Percentiles rank a stretch among this genome's conserved stretches.
These are phyloP conservation scores for Diplosphaera chodatii DNA, from an alignment of 139 green algal species.

Conservation along the genomic window DNA sequence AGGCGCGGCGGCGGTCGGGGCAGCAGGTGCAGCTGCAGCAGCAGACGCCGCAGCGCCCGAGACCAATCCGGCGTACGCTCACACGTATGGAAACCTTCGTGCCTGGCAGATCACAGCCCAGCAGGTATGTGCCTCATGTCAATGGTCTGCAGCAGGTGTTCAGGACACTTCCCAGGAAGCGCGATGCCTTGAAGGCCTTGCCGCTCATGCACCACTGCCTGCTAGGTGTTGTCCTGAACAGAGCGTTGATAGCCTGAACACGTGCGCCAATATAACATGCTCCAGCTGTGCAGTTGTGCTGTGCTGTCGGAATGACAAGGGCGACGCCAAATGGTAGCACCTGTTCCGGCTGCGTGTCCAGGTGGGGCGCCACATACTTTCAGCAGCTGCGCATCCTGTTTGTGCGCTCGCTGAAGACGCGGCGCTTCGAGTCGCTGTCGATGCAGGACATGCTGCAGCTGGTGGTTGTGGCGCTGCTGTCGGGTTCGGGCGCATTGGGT, in stretches of 20 bases:
- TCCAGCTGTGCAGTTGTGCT: too few relatives aligned
- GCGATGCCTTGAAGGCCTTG: too few relatives aligned
- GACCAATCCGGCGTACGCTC: not conserved
- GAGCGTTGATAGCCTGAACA: too few relatives aligned
- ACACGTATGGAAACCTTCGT: not conserved
- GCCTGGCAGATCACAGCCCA: not conserved
- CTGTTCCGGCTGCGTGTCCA: not conserved
- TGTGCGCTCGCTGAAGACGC: constrained; percentile 9
- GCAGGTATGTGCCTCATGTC: not conserved
- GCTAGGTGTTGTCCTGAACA: too few relatives aligned
- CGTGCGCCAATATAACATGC: too few relatives aligned
- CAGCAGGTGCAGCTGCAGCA: not conserved
- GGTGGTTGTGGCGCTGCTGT: constrained; percentile 9
- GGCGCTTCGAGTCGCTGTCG: constrained; percentile 12
- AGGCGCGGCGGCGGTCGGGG: too few relatives aligned
- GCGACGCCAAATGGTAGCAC: too few relatives aligned
- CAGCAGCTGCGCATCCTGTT: constrained; percentile 16
- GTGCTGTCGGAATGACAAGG: too few relatives aligned
- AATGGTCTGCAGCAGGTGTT: too few relatives aligned
- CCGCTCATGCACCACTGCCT: too few relatives aligned
- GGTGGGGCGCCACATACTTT: constrained; percentile 15
- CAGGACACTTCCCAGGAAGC: too few relatives aligned
- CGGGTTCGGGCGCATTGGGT: not conserved
- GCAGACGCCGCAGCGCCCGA: too few relatives aligned
- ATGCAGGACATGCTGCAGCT: constrained; percentile 13